These are phyloP conservation scores for Angomonas ambiguus DNA, from an alignment of 208 protist species.

Conservation along the genomic window DNA sequence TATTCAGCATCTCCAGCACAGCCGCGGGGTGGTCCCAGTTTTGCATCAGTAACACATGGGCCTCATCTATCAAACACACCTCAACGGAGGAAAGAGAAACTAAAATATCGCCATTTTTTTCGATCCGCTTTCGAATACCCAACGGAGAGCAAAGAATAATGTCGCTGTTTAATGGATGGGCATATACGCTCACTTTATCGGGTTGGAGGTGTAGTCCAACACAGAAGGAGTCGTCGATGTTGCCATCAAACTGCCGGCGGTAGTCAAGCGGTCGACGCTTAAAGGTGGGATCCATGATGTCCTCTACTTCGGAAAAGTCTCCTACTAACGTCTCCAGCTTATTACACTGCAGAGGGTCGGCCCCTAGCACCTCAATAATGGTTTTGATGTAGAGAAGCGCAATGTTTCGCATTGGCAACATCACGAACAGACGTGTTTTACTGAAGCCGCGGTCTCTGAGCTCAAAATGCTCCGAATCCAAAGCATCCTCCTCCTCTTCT, in stretches of 20 bases:
- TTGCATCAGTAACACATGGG: slow-evolving; percentile 95
- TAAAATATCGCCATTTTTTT: slow-evolving; percentile 65
- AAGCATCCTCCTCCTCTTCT: slow-evolving; percentile 17
- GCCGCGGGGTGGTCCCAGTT: slow-evolving; percentile 94
- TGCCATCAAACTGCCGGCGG: slow-evolving; percentile 91
- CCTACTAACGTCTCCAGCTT: slow-evolving; percentile 78
- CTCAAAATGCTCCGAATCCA: slow-evolving; percentile 58
- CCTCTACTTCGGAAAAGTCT: slow-evolving; percentile 87
- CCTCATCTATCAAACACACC: slow-evolving; percentile 91
- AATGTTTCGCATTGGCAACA: slow-evolving; percentile 92
- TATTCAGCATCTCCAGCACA: slow-evolving; percentile 73
- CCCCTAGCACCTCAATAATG: slow-evolving; percentile 68
- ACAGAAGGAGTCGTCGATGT: slow-evolving; percentile 96
- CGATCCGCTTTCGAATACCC: slow-evolving; percentile 77
- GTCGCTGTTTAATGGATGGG: slow-evolving; percentile 91
- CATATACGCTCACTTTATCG: slow-evolving; percentile 77
- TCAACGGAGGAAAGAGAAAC: slow-evolving; percentile 93
- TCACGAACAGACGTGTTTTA: slow-evolving; percentile 87
- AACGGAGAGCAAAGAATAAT: slow-evolving; percentile 96
- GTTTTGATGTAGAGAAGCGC: slow-evolving; percentile 86
- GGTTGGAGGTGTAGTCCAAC: slow-evolving; percentile 84
- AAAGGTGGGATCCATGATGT: slow-evolving; percentile 84
- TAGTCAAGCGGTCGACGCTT: slow-evolving; percentile 84
- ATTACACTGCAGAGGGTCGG: slow-evolving; percentile 50
- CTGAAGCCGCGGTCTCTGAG: slow-evolving; percentile 94